A percentile compares a stretch with the other conserved stretches of the same genome.
phyloP scores from a whole-genome alignment of 1,284 basidiomycete species.

The Coniophora puteana region DNA sequence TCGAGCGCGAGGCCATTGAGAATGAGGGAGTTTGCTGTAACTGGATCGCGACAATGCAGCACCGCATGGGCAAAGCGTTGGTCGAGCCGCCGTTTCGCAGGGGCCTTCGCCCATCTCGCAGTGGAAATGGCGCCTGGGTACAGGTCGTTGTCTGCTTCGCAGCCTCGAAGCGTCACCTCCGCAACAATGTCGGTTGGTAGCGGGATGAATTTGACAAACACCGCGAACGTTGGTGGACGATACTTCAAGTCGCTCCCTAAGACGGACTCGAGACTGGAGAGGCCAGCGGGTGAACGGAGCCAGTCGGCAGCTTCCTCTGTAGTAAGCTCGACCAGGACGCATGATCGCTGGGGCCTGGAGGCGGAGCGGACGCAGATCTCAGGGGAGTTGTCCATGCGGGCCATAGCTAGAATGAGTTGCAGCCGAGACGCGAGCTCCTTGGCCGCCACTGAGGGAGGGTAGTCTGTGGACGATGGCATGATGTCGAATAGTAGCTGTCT shows the following conservation, averaged over 20 bases:
- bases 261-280: not conserved
- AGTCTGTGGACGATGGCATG: too few relatives aligned
- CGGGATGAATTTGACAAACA: not conserved
- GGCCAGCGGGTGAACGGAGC: not conserved
- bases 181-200: not conserved
- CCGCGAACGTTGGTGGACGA: too few relatives aligned
- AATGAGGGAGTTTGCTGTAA: not conserved
- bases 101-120: slow-evolving; percentile 1
- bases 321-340: not conserved
- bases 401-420: accelerated
- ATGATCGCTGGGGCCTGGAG: not conserved
- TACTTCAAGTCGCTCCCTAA: not conserved
- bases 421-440: too few relatives aligned
- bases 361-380: not conserved
- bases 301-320: not conserved
- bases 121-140: accelerated
- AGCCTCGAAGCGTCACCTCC: not conserved
- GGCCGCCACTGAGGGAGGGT: too few relatives aligned
- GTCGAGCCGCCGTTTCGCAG: accelerated
- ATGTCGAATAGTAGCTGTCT: too few relatives aligned
- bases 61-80: not conserved
- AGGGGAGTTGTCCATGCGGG: not conserved
- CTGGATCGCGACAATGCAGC: not conserved
- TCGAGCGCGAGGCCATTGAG: not conserved
- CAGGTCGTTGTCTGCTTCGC: not conserved